Evolutionary conservation across 1,284 basidiomycete genomes (phyloP).

Genomic region (Cutaneotrichosporon sp.): DNA sequence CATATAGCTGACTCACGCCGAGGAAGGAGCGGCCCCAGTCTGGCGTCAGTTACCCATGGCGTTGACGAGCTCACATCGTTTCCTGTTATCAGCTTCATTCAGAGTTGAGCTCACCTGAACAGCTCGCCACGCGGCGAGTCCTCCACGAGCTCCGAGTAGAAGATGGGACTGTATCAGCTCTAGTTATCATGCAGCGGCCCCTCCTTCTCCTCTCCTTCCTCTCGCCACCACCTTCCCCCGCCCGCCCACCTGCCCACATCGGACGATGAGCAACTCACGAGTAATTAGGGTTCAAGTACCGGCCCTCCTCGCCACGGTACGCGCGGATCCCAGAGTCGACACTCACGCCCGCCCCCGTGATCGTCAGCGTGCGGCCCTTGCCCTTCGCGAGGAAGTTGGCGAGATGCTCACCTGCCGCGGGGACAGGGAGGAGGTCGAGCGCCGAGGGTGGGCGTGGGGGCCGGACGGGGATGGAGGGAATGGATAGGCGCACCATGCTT

Average conservation of each 20-base stretch:
- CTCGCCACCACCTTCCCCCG: background rate
- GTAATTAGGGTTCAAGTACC: conserved; percentile 89
- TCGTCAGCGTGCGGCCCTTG: conserved; percentile 63
- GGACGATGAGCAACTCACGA: conserved; percentile 60
- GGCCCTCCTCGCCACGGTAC: conserved; percentile 77
- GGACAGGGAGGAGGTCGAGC: conserved; percentile 55
- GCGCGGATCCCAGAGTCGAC: conserved; percentile 90
- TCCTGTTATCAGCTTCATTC: conserved; percentile 28
- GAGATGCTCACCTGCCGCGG: conserved; percentile 66
- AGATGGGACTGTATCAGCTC: conserved; percentile 39
- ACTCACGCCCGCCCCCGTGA: conserved; percentile 89
- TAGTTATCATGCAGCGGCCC: background rate
- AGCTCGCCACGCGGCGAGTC: conserved; percentile 64
- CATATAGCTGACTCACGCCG: conserved; percentile 38
- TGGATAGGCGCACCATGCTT: conserved; percentile 62
- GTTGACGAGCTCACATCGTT: conserved; percentile 41
- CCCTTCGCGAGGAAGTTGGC: conserved; percentile 67
- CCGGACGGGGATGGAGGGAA: conserved; percentile 71
- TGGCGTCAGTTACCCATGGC: conserved; percentile 15
- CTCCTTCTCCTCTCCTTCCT: background rate
- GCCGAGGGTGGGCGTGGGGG: conserved; percentile 54
- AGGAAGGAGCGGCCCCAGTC: conserved; percentile 72
- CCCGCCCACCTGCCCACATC: background rate
- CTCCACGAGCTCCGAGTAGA: conserved; percentile 81
- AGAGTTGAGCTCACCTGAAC: conserved; percentile 62